Base-by-base conservation (phyloP, 768 basidiomycete species). In the Termitomyces sp. region DNA sequence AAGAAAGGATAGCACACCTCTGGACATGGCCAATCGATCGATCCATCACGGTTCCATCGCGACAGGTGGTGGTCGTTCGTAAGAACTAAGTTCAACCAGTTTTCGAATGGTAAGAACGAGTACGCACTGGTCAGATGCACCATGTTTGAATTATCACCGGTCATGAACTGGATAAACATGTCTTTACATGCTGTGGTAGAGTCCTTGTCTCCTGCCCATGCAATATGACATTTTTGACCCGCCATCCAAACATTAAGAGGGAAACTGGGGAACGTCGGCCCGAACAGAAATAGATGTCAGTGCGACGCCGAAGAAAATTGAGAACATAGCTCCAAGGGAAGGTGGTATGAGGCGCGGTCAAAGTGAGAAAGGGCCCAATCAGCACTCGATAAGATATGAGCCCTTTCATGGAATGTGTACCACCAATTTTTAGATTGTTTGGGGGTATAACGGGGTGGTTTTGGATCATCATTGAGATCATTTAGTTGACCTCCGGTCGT, bases 101-200 rank as follows among this genome's bases (percentile, higher is more conserved):
- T 14, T 18, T 27, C 16, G 14, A 5, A 36, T 20, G 10, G 9
- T 6, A n/a, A 26, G 7, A 12, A 20, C 34, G 16, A 16, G 49
- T 34, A 77, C 85, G 55, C 59, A 90, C 89, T 84, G 20, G 84
- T 82, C 56, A 93, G 61, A 62, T 78, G 81, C 36, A 83, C 68
- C 90, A 92, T 92, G 46, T 79, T 62, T 53, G 79, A 72, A 74
- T 94, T 93, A 66, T 79, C 68, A 4, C 91, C 91, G 1, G 87
- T 86, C 90, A 90, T 93, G 68, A 93, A 80, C 68, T 90, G 75
- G 56, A 94, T 89, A 58, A 77, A 71, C 84, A 88, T 90, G 58
- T 74, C 70, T 67, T 81, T 86, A 91, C 91, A 94, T 10, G 60
- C 62, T 10, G 85, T 84, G 14, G 80, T 79, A 4, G 74, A 77